These are phyloP conservation scores for Oryza meyeriana DNA, from an alignment of 176 grass and related monocot genomes.

Conservation along the genomic window DNA sequence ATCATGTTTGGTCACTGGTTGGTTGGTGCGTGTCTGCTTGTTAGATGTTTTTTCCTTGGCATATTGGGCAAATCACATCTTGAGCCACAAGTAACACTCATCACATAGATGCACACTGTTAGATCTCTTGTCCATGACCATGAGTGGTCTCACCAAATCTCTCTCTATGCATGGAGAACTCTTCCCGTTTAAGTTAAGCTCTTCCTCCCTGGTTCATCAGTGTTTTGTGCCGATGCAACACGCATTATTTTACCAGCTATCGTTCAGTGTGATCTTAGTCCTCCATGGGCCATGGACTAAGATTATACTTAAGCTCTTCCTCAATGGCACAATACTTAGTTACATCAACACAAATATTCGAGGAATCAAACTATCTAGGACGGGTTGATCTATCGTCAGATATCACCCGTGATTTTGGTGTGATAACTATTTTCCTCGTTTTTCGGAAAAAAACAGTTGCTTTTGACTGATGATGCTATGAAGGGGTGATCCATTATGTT, in stretches of 20 bases:
- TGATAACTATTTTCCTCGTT: neutral
- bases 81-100: constrained; percentile 23
- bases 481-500: neutral
- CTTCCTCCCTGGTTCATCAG: neutral
- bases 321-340: neutral
- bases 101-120: neutral
- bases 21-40: neutral
- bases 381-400: neutral
- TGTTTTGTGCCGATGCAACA: neutral
- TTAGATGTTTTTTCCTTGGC: neutral
- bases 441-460: neutral
- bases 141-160: constrained; percentile 3
- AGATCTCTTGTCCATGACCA: neutral
- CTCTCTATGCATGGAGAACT: neutral
- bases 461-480: too few relatives aligned
- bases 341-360: neutral
- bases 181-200: constrained; percentile 14
- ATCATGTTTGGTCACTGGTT: neutral
- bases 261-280: neutral
- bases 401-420: neutral
- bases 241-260: neutral
- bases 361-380: neutral
- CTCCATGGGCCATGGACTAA: neutral
- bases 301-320: neutral
- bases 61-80: neutral